Percentiles rank a stretch among this genome's conserved stretches.
These are phyloP conservation scores for Dendrostoma leiphaemia DNA, from an alignment of 2,329 filamentous ascomycete genomes.

Conservation along the genomic window DNA sequence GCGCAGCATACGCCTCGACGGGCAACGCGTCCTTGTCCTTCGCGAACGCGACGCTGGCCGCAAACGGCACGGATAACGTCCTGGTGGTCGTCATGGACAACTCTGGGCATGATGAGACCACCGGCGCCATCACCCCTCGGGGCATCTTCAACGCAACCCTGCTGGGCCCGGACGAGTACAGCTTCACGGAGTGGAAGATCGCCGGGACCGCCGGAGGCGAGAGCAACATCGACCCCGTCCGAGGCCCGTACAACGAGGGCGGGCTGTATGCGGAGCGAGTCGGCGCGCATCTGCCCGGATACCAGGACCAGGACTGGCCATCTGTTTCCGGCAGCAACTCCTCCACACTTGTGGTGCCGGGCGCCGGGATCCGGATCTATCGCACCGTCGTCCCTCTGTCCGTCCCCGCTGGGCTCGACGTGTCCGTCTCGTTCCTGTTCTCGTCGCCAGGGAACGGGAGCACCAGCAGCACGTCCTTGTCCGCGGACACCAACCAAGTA, in stretches of 20 bases:
- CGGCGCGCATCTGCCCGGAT: conserved; percentile 58
- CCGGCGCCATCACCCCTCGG: conserved; percentile 44
- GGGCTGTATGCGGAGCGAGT: conserved; percentile 57
- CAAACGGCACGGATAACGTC: conserved; percentile 37
- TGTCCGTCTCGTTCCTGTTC: conserved; percentile 55
- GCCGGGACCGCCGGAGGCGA: conserved; percentile 55
- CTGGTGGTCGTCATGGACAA: conserved; percentile 59
- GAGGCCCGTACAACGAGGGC: conserved; percentile 56
- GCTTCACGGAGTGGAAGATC: conserved; percentile 55
- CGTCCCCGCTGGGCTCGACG: conserved; percentile 50
- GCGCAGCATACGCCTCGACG: conserved; percentile 38
- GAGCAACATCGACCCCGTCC: conserved; percentile 50
- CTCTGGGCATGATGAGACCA: conserved; percentile 56
- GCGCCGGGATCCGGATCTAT: conserved; percentile 55
- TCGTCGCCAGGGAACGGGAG: conserved; percentile 34
- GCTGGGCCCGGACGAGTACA: conserved; percentile 31
- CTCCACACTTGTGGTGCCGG: conserved; percentile 39
- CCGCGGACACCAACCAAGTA: conserved; percentile 33
- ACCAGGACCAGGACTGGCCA: conserved; percentile 45
- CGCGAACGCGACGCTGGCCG: conserved; percentile 42
- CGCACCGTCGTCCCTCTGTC: conserved; percentile 49
- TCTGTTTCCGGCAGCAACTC: conserved; percentile 25
- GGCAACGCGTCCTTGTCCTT: conserved; percentile 47
- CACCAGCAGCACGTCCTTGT: conserved; percentile 36
- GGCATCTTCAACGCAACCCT: conserved; percentile 54